Evolutionary conservation across 768 basidiomycete species (phyloP).

Genomic region (Cystobasidium ongulense): DNA sequence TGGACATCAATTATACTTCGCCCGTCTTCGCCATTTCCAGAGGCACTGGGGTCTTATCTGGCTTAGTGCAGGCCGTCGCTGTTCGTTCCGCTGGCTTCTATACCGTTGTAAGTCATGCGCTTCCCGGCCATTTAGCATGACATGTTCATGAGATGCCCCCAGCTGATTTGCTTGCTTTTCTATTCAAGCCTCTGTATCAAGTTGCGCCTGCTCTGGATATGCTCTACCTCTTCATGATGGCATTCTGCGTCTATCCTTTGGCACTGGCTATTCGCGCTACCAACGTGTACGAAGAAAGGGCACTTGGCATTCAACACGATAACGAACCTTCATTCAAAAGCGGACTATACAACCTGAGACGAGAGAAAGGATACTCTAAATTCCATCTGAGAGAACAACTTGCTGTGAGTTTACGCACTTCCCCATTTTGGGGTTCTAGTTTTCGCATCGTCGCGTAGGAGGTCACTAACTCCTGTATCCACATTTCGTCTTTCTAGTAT

Average conservation of each 20-base stretch:
- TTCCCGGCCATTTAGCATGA: too few relatives aligned
- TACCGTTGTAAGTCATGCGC: neutral
- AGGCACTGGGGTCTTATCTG: neutral
- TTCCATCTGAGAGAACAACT: slow-evolving; percentile 24
- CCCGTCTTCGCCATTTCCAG: neutral
- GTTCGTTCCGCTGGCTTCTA: slow-evolving; percentile 27
- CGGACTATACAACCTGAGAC: slow-evolving; percentile 31
- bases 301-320: slow-evolving; percentile 60
- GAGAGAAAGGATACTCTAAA: slow-evolving; percentile 25
- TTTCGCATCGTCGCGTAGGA: neutral
- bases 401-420: slow-evolving; percentile 10
- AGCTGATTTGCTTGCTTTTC: neutral
- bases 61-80: slow-evolving; percentile 1
- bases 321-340: neutral
- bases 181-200: neutral
- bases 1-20: slow-evolving; percentile 11
- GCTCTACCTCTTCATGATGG: slow-evolving; percentile 21
- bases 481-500: slow-evolving; percentile 57
- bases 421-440: neutral
- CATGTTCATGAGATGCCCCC: neutral
- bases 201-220: slow-evolving; percentile 5
- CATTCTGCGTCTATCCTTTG: slow-evolving; percentile 45
- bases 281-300: slow-evolving; percentile 73
- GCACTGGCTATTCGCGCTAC: slow-evolving; percentile 62
- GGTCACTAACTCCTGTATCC: neutral